These are phyloP conservation scores for Spizellomyces sp. DNA, from an alignment of 192 early-diverging fungal species.

Conservation along the genomic window DNA sequence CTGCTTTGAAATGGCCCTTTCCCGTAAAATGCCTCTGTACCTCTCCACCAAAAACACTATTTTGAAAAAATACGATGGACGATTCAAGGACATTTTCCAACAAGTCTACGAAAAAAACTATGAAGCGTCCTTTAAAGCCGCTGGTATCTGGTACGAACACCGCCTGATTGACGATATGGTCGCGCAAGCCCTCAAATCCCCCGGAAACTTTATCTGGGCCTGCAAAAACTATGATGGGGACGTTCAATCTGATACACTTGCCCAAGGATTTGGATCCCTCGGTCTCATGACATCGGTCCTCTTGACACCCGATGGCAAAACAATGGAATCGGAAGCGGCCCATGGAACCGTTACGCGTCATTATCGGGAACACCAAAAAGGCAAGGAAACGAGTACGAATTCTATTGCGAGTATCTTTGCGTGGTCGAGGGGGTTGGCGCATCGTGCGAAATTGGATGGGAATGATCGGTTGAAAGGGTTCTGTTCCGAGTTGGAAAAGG, in stretches of 20 bases:
- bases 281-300: conserved; percentile 98
- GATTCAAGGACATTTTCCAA: conserved; percentile 98
- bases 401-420: conserved; percentile 97
- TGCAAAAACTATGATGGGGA: conserved; percentile 96
- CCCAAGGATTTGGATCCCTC: conserved; percentile 92
- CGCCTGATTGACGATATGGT: conserved; percentile 99
- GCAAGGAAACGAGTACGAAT: conserved; percentile 92
- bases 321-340: conserved; percentile 94
- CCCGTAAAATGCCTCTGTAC: conserved; percentile 90
- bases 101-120: conserved; percentile 86
- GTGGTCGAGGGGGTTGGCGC: conserved; percentile 83
- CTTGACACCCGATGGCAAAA: conserved; percentile 88
- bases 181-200: conserved; percentile 93
- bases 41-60: conserved; percentile 98
- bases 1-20: conserved; percentile 92
- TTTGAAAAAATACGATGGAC: conserved; percentile 93
- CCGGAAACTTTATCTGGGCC: conserved; percentile 92
- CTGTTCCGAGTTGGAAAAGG: conserved; percentile 77
- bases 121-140: conserved; percentile 76
- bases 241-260: conserved; percentile 93
- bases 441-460: conserved; percentile 92
- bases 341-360: conserved; percentile 97
- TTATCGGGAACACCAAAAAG: conserved; percentile 93
- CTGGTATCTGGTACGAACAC: conserved; percentile 98
- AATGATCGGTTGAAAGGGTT: conserved; percentile 75